These are phyloP conservation scores for Gossypium ekmanianum DNA, from an alignment of 345 rosid genomes.

Conservation along the genomic window DNA sequence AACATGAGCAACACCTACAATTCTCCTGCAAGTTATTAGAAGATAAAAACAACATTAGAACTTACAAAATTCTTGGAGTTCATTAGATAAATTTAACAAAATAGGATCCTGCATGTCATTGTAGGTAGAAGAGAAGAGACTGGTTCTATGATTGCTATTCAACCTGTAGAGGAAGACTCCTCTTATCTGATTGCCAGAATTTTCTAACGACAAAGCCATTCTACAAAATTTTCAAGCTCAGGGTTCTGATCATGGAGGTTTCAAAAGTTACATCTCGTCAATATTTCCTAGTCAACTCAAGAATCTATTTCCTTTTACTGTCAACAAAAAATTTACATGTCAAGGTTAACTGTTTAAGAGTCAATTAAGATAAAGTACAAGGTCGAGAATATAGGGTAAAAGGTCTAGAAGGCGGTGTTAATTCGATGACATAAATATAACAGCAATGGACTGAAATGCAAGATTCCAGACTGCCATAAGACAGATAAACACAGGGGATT, in stretches of 20 bases:
- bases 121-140: conserved; percentile 1
- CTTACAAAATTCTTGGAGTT: neutral
- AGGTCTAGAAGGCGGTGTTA: neutral
- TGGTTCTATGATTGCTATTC: neutral
- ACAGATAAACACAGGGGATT: neutral
- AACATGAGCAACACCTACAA: conserved; percentile 93
- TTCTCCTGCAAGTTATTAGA: conserved; percentile 51
- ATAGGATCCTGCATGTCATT: neutral
- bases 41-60: neutral
- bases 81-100: neutral
- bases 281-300: neutral
- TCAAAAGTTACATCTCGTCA: neutral
- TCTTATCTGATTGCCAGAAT: neutral
- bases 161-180: neutral
- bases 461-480: neutral
- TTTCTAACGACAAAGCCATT: neutral
- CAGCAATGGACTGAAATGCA: neutral
- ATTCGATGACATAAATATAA: neutral
- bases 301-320: neutral
- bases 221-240: neutral
- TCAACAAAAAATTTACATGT: neutral
- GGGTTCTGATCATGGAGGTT: neutral
- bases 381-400: neutral
- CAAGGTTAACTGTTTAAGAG: neutral
- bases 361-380: neutral